Conservation (phyloP, 768 basidiomycete species). For the Boletales sp. region DNA sequence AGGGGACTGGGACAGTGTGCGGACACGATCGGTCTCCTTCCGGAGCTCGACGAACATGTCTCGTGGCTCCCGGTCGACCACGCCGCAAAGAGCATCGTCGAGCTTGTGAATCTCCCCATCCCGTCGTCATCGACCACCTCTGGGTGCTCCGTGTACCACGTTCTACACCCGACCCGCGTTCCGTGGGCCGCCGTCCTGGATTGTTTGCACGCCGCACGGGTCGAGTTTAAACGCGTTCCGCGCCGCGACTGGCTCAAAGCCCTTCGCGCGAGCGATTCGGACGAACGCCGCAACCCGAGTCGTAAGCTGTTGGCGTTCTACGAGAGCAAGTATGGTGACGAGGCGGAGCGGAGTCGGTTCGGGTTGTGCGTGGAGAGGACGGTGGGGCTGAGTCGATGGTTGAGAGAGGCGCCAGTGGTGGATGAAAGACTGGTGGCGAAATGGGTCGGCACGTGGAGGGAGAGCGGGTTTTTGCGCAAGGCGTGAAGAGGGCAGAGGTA, state of each 20-base stretch:
- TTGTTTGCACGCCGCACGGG: conserved; percentile 35
- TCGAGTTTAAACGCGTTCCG: conserved; percentile 25
- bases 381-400: conserved; percentile 12
- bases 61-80: conserved; percentile 54
- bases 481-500: too few relatives aligned
- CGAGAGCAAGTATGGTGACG: conserved; percentile 24
- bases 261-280: conserved; percentile 19
- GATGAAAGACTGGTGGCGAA: conserved; percentile 34
- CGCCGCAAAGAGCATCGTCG: conserved; percentile 46
- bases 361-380: conserved; percentile 10
- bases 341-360: conserved; percentile 5
- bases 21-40: conserved; percentile 37
- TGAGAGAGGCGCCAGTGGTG: conserved; percentile 13
- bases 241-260: conserved; percentile 23
- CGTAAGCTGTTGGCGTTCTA: conserved; percentile 24
- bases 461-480: conserved; percentile 33
- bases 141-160: conserved; percentile 22
- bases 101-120: conserved; percentile 34
- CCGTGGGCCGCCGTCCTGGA: conserved; percentile 37
- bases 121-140: not conserved
- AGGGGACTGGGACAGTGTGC: conserved; percentile 27
- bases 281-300: conserved; percentile 22
- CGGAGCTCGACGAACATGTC: conserved; percentile 28
- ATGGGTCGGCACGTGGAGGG: conserved; percentile 42
- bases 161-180: conserved; percentile 14